Conservation (phyloP, 176 grass and related monocot species). For the Bolboschoenus planiculmis region DNA sequence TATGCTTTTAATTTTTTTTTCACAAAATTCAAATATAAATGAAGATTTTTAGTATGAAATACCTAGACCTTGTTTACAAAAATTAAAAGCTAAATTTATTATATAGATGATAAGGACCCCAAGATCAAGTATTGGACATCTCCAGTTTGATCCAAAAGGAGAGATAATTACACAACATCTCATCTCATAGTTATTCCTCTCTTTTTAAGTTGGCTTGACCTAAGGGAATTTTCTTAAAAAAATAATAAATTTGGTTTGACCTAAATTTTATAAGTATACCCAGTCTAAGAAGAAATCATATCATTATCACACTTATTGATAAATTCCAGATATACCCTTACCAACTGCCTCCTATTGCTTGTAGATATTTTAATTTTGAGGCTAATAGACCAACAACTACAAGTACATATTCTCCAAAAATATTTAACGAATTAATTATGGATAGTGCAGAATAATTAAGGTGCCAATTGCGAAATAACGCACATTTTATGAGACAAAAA, state of each 20-base stretch:
- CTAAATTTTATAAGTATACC: not conserved
- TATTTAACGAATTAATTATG: not conserved
- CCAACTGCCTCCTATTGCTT: not conserved
- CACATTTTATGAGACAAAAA: not conserved
- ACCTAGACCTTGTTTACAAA: no score
- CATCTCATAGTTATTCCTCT: no score
- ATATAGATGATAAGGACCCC: no score
- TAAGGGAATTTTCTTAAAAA: not conserved
- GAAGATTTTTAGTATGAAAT: no score
- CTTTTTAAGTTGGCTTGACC: not conserved
- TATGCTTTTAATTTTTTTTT: no score
- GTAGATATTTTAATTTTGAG: not conserved
- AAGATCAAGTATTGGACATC: no score
- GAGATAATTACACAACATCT: not conserved
- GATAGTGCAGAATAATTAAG: not conserved
- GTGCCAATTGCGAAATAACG: not conserved
- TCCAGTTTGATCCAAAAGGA: not conserved
- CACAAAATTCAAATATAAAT: no score
- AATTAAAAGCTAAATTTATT: no score
- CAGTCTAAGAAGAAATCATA: not conserved
- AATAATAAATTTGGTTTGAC: slow-evolving; percentile 5
- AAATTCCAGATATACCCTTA: not conserved
- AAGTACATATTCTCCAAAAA: not conserved
- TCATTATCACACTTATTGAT: not conserved
- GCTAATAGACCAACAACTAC: not conserved